Percentiles rank a stretch among this genome's conserved stretches.
phyloP scores from a whole-genome alignment of 164 flowering plant species.

The Nymphaea colorata region DNA sequence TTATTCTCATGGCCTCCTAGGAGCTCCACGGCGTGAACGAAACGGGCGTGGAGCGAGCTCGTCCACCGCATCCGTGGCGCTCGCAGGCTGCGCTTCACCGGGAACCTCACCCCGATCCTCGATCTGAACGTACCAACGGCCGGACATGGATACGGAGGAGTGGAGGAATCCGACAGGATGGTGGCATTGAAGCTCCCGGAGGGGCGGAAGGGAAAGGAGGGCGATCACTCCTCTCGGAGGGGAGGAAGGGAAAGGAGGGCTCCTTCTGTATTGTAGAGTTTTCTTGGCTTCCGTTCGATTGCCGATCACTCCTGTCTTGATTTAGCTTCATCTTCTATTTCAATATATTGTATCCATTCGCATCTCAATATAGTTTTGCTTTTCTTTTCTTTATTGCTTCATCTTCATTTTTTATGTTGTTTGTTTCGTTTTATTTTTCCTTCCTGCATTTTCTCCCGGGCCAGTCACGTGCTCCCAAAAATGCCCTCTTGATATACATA shows the following conservation, averaged over 20 bases:
- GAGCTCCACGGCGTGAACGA: constrained; percentile 95
- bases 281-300: too few species aligned
- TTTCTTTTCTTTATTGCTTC: too few species aligned
- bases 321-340: too few species aligned
- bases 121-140: constrained; percentile 49
- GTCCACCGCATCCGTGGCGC: constrained; percentile 99
- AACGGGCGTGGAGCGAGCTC: constrained; percentile 84
- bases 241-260: constrained; percentile 63
- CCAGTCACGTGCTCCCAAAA: too few species aligned
- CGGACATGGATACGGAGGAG: constrained; percentile 6
- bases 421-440: too few species aligned
- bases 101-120: constrained; percentile 57
- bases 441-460: too few species aligned
- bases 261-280: constrained; percentile 28
- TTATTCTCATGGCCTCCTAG: constrained; percentile 98
- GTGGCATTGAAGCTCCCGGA: constrained; percentile 4
- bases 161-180: constrained; percentile 8
- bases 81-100: constrained; percentile 68
- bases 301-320: too few species aligned
- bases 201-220: constrained; percentile 24
- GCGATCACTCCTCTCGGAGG: constrained; percentile 56
- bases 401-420: too few species aligned
- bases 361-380: background rate
- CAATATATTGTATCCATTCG: too few species aligned
- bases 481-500: too few species aligned